phyloP scores from a whole-genome alignment of 345 rosid species.

The Cardiospermum halicacabum region DNA sequence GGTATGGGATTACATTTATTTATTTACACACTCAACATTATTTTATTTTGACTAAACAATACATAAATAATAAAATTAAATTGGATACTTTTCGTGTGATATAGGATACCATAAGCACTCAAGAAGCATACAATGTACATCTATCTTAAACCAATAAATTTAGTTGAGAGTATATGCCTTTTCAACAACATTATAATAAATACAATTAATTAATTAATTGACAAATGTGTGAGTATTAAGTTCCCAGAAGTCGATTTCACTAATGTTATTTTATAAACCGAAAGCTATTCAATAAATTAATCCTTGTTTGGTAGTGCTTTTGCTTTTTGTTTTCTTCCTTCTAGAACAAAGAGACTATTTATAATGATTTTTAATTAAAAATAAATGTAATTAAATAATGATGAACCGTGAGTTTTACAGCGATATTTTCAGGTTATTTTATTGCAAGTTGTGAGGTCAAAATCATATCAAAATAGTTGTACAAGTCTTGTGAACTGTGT shows the following conservation, averaged over 20 bases:
- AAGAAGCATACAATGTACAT: neutral
- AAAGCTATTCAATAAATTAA: slow-evolving; percentile 21
- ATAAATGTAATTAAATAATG: too few species aligned
- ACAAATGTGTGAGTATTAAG: neutral
- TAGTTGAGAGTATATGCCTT: slow-evolving; percentile 12
- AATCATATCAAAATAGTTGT: too few species aligned
- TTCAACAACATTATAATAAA: too few species aligned
- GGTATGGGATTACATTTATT: too few species aligned
- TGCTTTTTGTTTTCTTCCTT: too few species aligned
- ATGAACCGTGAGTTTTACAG: neutral
- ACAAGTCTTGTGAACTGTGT: neutral
- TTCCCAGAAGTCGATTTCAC: neutral
- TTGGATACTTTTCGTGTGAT: neutral
- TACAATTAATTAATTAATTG: neutral
- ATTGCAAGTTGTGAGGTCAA: neutral
- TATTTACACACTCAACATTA: too few species aligned
- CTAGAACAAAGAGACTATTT: neutral
- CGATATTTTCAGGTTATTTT: too few species aligned
- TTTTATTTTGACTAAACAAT: too few species aligned
- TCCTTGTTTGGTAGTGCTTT: neutral
- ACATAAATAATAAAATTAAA: neutral
- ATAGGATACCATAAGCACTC: neutral
- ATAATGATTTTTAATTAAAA: too few species aligned
- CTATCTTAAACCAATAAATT: neutral
- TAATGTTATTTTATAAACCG: slow-evolving; percentile 7